A percentile compares a stretch with the other conserved stretches of the same genome.
Evolutionary conservation across 2,329 filamentous ascomycete genomes (phyloP).

Genomic region (Penicillium sp.): DNA sequence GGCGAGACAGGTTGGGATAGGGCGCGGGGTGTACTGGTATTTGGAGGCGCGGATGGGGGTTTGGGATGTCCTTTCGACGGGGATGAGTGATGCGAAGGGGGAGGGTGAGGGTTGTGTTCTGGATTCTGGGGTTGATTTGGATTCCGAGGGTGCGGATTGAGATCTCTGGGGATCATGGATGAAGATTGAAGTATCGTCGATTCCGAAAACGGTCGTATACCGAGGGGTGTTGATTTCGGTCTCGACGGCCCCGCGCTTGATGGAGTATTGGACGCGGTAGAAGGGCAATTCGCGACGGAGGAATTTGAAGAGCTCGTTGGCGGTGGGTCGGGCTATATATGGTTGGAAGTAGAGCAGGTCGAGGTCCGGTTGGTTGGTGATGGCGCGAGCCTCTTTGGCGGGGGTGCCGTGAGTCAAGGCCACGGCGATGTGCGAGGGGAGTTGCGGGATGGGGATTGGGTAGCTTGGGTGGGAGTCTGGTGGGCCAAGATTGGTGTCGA

Average conservation of each 20-base stretch:
- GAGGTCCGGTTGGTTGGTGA: constrained; percentile 63
- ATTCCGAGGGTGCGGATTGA: not conserved
- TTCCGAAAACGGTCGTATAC: constrained; percentile 57
- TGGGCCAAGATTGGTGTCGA: not conserved
- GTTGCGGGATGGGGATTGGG: constrained; percentile 47
- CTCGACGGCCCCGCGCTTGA: constrained; percentile 58
- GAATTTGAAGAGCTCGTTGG: constrained; percentile 61
- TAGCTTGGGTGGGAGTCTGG: constrained; percentile 46
- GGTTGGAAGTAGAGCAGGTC: constrained; percentile 72
- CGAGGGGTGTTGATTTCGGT: constrained; percentile 58
- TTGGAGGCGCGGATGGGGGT: constrained; percentile 40
- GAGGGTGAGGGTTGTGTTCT: not conserved
- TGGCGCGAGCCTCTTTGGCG: constrained; percentile 47
- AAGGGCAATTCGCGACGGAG: constrained; percentile 66
- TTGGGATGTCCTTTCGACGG: constrained; percentile 42
- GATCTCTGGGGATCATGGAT: not conserved
- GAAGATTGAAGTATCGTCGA: constrained; percentile 61
- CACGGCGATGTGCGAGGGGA: constrained; percentile 39
- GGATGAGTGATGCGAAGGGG: not conserved
- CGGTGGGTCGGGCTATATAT: constrained; percentile 55
- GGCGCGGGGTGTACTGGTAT: constrained; percentile 59
- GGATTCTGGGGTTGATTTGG: not conserved
- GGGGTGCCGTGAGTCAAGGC: constrained; percentile 35
- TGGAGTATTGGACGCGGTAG: constrained; percentile 68
- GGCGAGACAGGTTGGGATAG: constrained; percentile 65